phyloP scores from a whole-genome alignment of 2,329 filamentous ascomycete species.

The Diaporthe caulivora region DNA sequence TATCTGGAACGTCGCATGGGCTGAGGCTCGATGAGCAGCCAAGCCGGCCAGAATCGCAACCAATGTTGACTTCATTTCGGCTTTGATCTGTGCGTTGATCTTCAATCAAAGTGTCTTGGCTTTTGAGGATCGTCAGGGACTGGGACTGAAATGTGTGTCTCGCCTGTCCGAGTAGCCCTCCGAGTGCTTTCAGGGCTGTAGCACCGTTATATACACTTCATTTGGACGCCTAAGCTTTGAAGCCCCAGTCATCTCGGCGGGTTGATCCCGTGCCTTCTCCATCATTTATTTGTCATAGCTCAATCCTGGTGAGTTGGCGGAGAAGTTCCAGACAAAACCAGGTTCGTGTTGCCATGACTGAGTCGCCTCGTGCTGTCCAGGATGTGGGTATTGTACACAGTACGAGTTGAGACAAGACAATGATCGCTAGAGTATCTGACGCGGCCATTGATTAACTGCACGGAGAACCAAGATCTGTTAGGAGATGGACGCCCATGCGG shows the following conservation, averaged over 20 bases:
- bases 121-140: constrained; percentile 18
- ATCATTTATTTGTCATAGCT: constrained; percentile 14
- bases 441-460: constrained; percentile 21
- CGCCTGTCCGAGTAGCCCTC: not conserved
- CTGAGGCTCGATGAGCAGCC: constrained; percentile 51
- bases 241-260: constrained; percentile 7
- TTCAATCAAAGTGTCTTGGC: constrained; percentile 20
- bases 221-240: not conserved
- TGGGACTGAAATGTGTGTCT: not conserved
- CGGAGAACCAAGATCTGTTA: not conserved
- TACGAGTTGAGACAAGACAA: not conserved
- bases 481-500: not conserved
- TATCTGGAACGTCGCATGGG: constrained; percentile 65
- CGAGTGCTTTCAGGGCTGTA: not conserved
- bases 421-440: not conserved
- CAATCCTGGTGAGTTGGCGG: not conserved
- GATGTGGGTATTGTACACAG: not conserved
- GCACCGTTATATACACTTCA: constrained; percentile 14
- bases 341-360: not conserved
- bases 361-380: not conserved
- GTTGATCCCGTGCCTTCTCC: constrained; percentile 4
- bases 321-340: not conserved
- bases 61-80: constrained; percentile 52
- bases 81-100: not conserved
- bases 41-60: constrained; percentile 49